Conservation (phyloP, 371 early-diverging fungal genomes). For the Zopfochytrium polystomum region DNA sequence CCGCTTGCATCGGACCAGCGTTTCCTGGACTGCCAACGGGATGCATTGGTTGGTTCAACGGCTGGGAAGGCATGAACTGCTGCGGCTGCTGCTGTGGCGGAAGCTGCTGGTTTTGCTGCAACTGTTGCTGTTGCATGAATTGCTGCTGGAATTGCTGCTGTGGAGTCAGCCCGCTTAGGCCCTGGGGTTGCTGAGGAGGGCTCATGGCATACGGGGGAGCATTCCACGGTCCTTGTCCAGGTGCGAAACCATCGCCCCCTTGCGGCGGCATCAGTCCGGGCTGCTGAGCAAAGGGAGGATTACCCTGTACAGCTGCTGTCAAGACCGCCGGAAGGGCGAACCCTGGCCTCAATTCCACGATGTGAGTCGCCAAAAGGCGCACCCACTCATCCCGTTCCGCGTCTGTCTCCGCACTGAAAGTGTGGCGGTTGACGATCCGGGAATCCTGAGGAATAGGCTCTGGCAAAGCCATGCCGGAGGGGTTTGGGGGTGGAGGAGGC, state of each 20-base stretch:
- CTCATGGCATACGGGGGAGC: not conserved
- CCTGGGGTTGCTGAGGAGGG: conserved; percentile 6
- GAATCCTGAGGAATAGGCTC: conserved; percentile 18
- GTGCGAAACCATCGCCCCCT: too few relatives aligned
- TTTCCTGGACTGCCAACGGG: not conserved
- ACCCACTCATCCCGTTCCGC: conserved; percentile 87
- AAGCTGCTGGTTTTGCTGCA: not conserved
- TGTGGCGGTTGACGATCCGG: conserved; percentile 62
- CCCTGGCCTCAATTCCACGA: conserved; percentile 12
- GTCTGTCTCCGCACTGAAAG: conserved; percentile 84
- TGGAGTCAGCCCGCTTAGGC: not conserved
- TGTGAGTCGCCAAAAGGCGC: conserved; percentile 26
- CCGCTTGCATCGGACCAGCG: not conserved
- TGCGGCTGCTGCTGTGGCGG: not conserved
- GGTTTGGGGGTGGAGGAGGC: conserved; percentile 50
- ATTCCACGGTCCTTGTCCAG: too few relatives aligned
- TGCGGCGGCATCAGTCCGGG: too few relatives aligned
- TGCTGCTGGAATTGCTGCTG: conserved; percentile 9
- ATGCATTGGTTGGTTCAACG: not conserved
- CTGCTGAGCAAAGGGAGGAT: too few relatives aligned
- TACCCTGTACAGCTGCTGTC: not conserved
- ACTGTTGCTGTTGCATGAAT: conserved; percentile 10
- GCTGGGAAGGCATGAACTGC: not conserved
- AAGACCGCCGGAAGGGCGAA: not conserved
- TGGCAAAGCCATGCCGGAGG: not conserved